These are phyloP conservation scores for Phialophora macrospora DNA, from an alignment of 2,329 filamentous ascomycete species.

Conservation along the genomic window DNA sequence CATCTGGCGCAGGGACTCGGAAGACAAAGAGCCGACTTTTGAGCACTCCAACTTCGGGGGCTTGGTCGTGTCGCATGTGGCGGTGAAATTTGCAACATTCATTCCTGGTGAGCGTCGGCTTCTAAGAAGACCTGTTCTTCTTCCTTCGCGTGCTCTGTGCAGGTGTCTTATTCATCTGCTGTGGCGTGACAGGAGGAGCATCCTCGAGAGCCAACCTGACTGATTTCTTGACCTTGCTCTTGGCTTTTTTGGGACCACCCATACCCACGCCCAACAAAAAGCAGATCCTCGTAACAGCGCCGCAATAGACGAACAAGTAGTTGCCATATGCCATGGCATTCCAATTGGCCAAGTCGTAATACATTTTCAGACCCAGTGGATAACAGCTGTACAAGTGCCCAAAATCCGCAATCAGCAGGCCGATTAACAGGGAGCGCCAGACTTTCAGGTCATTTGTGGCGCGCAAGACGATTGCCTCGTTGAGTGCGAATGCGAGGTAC, in stretches of 20 bases:
- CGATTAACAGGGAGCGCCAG: constrained; percentile 70
- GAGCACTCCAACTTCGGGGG: background rate
- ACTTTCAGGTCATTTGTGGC: constrained; percentile 70
- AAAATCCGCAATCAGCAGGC: constrained; percentile 73
- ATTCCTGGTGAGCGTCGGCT: background rate
- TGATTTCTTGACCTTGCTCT: constrained; percentile 29
- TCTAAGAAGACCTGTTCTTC: constrained; percentile 30
- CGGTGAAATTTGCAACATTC: background rate
- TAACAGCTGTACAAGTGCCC: constrained; percentile 73
- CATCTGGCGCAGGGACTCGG: background rate
- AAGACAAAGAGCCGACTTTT: background rate
- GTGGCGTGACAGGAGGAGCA: constrained; percentile 27
- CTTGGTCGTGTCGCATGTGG: background rate
- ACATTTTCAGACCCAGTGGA: constrained; percentile 64
- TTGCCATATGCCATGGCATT: constrained; percentile 72
- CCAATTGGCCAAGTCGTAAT: constrained; percentile 67
- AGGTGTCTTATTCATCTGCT: constrained; percentile 32
- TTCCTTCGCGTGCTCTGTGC: constrained; percentile 34
- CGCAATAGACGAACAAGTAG: constrained; percentile 71
- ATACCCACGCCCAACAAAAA: constrained; percentile 64
- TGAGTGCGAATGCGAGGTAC: constrained; percentile 76
- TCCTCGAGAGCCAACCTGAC: constrained; percentile 25
- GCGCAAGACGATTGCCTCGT: constrained; percentile 76
- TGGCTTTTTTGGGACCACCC: constrained; percentile 26
- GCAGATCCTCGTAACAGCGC: constrained; percentile 63